Base-by-base conservation (phyloP, 75 land plant genomes). In the Cupressus sempervirens region DNA sequence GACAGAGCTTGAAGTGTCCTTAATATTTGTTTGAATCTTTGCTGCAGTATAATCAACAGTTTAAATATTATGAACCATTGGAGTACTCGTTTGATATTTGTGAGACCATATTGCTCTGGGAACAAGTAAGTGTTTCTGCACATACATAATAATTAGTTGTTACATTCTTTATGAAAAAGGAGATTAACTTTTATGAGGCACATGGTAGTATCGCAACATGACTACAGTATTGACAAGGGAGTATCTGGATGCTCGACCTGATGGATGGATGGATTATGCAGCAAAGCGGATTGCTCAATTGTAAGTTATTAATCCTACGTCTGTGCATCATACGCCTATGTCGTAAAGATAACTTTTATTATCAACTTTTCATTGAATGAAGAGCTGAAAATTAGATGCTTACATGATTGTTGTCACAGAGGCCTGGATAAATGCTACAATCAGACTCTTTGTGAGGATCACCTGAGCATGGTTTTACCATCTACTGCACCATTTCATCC, bases 191-290 rank as follows among this genome's bases (percentile, higher is more conserved):
- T 74, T 73, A 88, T 38, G 4, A 46, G 43, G 62, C 56, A 36
- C 23, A 77, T 30, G 90, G 90, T 95, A 97, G 99, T 95, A 94
- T 84, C 97, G 98, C 43, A 97, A 97, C 85, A 92, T 96, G 90
- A 95, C 98, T n/a, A 95, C 99, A 77, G 91, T 96, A 20, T 87
- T 97, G 85, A 94, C 98, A 56, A 93, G 99, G 87, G 98, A 97
- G 76, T 97, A 95, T 83, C 83, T 97, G 26, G 96, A 95, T 93
- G 93, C 87, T 40, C 93, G 98, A 40, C 99, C 99, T 29, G 94
- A 97, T 88, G 99, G 99, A 40, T 97, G 99, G 99, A 84, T 94
- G n/a, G 88, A 93, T 4, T 97, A 97, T 90, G 99, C 99, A 36
- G 94, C 99, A 56, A 90, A 96, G 84, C 90, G 99, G 74, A 97